Evolutionary conservation across 2,329 filamentous ascomycete genomes (phyloP).

Genomic region (Nakataea oryzae): DNA sequence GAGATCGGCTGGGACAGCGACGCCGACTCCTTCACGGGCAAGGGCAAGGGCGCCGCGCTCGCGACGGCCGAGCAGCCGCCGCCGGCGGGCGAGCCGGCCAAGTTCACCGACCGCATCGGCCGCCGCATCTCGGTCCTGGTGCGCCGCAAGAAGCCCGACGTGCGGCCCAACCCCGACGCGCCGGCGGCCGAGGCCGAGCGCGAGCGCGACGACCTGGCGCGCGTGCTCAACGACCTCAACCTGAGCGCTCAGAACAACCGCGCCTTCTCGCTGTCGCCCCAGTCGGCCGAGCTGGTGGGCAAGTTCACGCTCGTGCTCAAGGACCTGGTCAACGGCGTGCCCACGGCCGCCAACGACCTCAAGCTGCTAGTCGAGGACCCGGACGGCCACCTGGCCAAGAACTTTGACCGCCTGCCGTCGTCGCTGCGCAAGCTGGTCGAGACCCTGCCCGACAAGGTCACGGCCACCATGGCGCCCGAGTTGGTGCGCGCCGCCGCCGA

Average conservation of each 20-base stretch:
- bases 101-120: slow-evolving; percentile 18
- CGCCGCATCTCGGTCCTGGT: slow-evolving; percentile 24
- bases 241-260: slow-evolving; percentile 76
- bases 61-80: slow-evolving; percentile 11
- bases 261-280: slow-evolving; percentile 73
- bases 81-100: slow-evolving; percentile 2
- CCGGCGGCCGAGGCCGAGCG: slow-evolving; percentile 26
- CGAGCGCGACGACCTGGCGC: slow-evolving; percentile 62
- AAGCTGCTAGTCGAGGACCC: slow-evolving; percentile 49
- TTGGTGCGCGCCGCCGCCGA: slow-evolving; percentile 70
- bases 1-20: slow-evolving; percentile 38
- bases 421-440: slow-evolving; percentile 82
- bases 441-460: slow-evolving; percentile 73
- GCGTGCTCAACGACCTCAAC: slow-evolving; percentile 75
- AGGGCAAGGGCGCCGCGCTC: slow-evolving; percentile 20
- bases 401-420: slow-evolving; percentile 59
- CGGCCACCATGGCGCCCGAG: slow-evolving; percentile 66
- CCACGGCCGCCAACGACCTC: slow-evolving; percentile 89
- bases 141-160: slow-evolving; percentile 25
- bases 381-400: slow-evolving; percentile 47
- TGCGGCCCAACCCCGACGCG: slow-evolving; percentile 22
- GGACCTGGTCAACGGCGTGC: slow-evolving; percentile 84
- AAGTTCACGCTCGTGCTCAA: slow-evolving; percentile 86
- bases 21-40: slow-evolving; percentile 21
- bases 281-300: slow-evolving; percentile 70